Percentiles rank a stretch among this genome's conserved stretches.
These are phyloP conservation scores for Apiospora arundinis DNA, from an alignment of 2,329 filamentous ascomycete genomes.

Conservation along the genomic window DNA sequence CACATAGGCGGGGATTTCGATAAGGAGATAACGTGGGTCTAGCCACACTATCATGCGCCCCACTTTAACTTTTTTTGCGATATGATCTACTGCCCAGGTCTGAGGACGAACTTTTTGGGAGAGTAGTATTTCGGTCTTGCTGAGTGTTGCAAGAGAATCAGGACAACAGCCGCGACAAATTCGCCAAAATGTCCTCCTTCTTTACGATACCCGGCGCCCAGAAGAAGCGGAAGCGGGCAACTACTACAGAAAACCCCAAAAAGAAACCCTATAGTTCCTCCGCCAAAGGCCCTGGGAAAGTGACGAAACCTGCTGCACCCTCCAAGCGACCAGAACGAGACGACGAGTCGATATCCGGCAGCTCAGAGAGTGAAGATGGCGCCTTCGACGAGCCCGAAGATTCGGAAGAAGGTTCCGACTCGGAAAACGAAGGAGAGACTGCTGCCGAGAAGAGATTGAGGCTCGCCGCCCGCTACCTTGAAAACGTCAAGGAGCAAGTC, in stretches of 20 bases:
- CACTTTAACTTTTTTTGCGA: constrained; percentile 30
- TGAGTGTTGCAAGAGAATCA: constrained; percentile 4
- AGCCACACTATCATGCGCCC: not conserved
- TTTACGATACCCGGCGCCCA: constrained; percentile 88
- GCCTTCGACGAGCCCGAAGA: constrained; percentile 54
- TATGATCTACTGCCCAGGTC: constrained; percentile 27
- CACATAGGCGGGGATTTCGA: constrained; percentile 19
- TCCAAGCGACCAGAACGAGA: constrained; percentile 58
- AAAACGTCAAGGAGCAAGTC: constrained; percentile 82
- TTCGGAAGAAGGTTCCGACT: constrained; percentile 58
- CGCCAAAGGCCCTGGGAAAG: constrained; percentile 34
- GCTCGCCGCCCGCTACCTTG: constrained; percentile 89
- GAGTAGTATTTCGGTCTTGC: constrained; percentile 21
- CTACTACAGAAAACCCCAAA: constrained; percentile 61
- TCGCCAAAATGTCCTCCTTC: constrained; percentile 82
- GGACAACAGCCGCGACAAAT: constrained; percentile 29
- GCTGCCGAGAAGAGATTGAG: constrained; percentile 85
- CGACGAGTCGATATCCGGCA: constrained; percentile 86
- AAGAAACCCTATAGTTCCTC: constrained; percentile 52
- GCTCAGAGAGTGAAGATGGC: constrained; percentile 74
- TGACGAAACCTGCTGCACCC: constrained; percentile 38
- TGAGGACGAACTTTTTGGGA: constrained; percentile 21
- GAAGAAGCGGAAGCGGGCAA: constrained; percentile 83
- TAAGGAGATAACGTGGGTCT: constrained; percentile 1
- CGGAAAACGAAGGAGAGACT: constrained; percentile 83